Conservation (phyloP, 441 rosid species). For the Eruca vesicaria region DNA sequence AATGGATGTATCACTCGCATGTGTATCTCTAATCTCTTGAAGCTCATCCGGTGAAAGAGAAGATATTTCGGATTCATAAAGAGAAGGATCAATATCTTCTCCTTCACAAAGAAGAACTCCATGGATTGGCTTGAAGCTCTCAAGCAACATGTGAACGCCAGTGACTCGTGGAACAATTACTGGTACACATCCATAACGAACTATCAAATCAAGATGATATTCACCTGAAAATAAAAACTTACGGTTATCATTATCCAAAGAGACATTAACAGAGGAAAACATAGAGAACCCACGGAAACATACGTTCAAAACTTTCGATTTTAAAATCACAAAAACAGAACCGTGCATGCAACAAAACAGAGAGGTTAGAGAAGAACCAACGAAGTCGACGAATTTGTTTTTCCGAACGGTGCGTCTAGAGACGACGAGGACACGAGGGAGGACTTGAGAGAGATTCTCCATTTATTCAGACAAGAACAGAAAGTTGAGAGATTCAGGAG, state of each 20-base stretch:
- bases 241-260: neutral
- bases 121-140: neutral
- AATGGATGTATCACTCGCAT: neutral
- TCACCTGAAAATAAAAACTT: neutral
- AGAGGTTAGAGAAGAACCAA: slow-evolving; percentile 44
- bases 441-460: slow-evolving; percentile 55
- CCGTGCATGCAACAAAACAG: neutral
- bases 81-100: neutral
- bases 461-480: slow-evolving; percentile 15
- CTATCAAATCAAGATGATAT: neutral
- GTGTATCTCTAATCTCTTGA: neutral
- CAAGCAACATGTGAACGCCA: neutral
- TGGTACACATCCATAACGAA: neutral
- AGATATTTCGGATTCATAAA: neutral
- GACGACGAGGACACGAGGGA: slow-evolving; percentile 87
- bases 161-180: neutral
- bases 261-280: neutral
- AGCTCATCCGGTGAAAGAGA: neutral
- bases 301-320: neutral
- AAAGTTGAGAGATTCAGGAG: neutral
- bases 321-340: neutral
- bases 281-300: neutral
- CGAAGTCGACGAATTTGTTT: slow-evolving; percentile 89
- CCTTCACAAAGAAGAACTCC: neutral
- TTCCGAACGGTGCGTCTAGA: slow-evolving; percentile 81